These are phyloP conservation scores for Pseudozyma thailandica DNA, from an alignment of 1,284 basidiomycete genomes.

Conservation along the genomic window DNA sequence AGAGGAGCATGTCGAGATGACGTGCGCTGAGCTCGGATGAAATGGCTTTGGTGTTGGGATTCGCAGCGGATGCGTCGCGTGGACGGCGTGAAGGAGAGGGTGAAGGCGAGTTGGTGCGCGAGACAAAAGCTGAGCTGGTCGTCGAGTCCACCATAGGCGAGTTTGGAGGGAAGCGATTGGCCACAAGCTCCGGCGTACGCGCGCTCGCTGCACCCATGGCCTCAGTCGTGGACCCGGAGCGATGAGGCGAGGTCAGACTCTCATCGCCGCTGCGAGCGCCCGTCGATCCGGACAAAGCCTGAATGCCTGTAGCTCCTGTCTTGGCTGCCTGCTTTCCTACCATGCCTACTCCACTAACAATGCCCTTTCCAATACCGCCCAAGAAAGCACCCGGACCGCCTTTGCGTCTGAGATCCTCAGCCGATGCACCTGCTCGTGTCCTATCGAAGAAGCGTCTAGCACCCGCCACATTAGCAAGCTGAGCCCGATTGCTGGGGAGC, in stretches of 20 bases:
- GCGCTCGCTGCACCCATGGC: not conserved
- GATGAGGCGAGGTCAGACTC: slow-evolving; percentile 3
- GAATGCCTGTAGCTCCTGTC: slow-evolving; percentile 26
- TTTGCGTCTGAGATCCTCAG: slow-evolving; percentile 29
- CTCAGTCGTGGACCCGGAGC: slow-evolving; percentile 1
- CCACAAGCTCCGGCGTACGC: slow-evolving; percentile 7
- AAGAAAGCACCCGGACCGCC: slow-evolving; percentile 36
- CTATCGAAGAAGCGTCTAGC: slow-evolving; percentile 61
- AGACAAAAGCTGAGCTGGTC: slow-evolving; percentile 33
- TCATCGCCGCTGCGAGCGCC: slow-evolving; percentile 1
- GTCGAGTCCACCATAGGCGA: slow-evolving; percentile 24
- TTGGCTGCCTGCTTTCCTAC: slow-evolving; percentile 57
- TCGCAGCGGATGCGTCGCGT: not conserved
- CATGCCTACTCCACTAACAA: slow-evolving; percentile 56
- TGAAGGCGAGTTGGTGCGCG: slow-evolving; percentile 37
- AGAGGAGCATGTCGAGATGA: slow-evolving; percentile 65
- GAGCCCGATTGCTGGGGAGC: slow-evolving; percentile 20
- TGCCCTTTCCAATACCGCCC: slow-evolving; percentile 52
- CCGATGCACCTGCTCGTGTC: slow-evolving; percentile 53
- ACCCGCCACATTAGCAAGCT: slow-evolving; percentile 20
- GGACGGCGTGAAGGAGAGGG: slow-evolving; percentile 28
- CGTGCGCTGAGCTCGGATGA: slow-evolving; percentile 37
- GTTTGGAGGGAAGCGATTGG: slow-evolving; percentile 1
- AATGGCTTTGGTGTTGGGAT: not conserved
- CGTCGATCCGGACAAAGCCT: slow-evolving; percentile 22